Base-by-base conservation (phyloP, 2,329 filamentous ascomycete species). In the Biscogniauxia marginata region DNA sequence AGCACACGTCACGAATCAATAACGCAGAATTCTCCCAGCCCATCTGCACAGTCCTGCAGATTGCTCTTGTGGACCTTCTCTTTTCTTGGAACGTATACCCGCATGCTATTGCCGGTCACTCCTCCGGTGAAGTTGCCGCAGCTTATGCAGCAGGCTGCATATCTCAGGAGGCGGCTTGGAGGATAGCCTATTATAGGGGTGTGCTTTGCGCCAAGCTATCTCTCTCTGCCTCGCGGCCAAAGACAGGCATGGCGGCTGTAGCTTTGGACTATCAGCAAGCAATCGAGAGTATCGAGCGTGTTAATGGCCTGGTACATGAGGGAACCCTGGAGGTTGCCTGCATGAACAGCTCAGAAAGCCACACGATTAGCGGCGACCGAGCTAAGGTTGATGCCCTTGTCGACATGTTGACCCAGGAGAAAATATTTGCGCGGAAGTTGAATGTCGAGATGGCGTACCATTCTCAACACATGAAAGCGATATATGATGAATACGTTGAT, bases 101-200 rank as follows among this genome's bases (percentile, higher is more conserved):
- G 0, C 18, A 59, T 1, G 68, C 67, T 1, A 71, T 76, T 4
- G 59, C 72, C 1, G 74, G 75, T 0, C 74, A 77, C 48, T 75
- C 73, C 1, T 70, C 65, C 4, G 75, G 75, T 1, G 74, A 77
- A 53, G 75, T 76, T n/a, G 73, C 69, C 0, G 75, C 72, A 7
- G 74, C 74, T 0, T 77, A 75, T 57, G 68, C 73, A 0, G 62
- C 70, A 0, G 70, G 71, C 1, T 59, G 55, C 4, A 52, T 75
- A 3, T 65, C 64, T 4, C 55, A 62, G 4, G 49, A 65, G 47
- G 64, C 71, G 7, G 74, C 74, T 0, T 70, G 73, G 20, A 58
- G 61, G 6, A 59, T 73, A 8, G 69, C 74, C 0, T 76, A 72
- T 56, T 70, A 70, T 52, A 69, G 75, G 3, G 75, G 74, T 3